Conservation (phyloP, 1,284 basidiomycete species). For the Malassezia japonica region DNA sequence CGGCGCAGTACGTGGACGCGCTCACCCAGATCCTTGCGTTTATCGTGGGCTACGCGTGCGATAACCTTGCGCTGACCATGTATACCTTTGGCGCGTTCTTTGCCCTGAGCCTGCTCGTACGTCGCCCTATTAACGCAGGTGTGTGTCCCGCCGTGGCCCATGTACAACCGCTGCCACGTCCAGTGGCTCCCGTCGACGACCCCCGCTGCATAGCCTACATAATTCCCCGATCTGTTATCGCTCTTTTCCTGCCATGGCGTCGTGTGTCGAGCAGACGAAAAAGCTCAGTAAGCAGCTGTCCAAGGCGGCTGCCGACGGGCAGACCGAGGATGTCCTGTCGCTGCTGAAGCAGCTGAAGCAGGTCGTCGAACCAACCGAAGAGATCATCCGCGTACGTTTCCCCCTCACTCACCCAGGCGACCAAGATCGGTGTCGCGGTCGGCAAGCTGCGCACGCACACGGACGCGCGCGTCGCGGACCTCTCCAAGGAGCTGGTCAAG, state of each 20-base stretch:
- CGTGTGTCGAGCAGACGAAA: slow-evolving; percentile 25
- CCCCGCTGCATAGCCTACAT: neutral
- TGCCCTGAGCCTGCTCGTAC: neutral
- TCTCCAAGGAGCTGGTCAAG: slow-evolving; percentile 82
- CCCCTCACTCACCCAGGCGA: slow-evolving; percentile 35
- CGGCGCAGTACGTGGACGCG: slow-evolving; percentile 4
- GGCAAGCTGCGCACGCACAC: slow-evolving; percentile 74
- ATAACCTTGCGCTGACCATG: slow-evolving; percentile 3
- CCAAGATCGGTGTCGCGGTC: slow-evolving; percentile 73
- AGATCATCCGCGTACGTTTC: slow-evolving; percentile 60
- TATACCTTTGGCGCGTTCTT: slow-evolving; percentile 1
- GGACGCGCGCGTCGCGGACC: slow-evolving; percentile 63
- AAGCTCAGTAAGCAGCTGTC: slow-evolving; percentile 31
- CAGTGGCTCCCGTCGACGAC: slow-evolving; percentile 3
- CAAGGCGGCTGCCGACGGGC: slow-evolving; percentile 22
- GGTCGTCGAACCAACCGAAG: slow-evolving; percentile 71
- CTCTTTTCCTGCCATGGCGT: slow-evolving; percentile 6
- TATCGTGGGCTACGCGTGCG: slow-evolving; percentile 2
- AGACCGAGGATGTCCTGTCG: slow-evolving; percentile 59
- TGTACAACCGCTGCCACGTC: slow-evolving; percentile 10
- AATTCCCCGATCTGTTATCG: slow-evolving; percentile 3
- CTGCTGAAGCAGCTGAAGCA: slow-evolving; percentile 67
- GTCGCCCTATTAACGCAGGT: slow-evolving; percentile 2
- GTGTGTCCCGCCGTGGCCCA: slow-evolving; percentile 15
- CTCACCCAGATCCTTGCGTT: slow-evolving; percentile 4